Conservation (phyloP, 2,329 filamentous ascomycete species). For the Fusarium pseudocircinatum region DNA sequence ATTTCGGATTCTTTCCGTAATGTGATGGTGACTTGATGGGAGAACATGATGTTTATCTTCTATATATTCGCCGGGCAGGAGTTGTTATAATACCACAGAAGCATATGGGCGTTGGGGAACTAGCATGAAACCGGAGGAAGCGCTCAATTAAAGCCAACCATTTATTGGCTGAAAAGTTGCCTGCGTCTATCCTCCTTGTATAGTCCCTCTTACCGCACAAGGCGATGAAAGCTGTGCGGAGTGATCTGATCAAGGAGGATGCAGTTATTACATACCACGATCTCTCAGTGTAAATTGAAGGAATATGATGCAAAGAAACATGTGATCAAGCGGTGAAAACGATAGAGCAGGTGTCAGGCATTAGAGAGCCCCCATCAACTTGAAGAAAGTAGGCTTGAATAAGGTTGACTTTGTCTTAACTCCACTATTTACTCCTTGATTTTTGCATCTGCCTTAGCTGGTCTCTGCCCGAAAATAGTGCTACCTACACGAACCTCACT, state of each 20-base stretch:
- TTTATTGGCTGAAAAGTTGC: slow-evolving; percentile 34
- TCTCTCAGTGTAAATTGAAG: slow-evolving; percentile 36
- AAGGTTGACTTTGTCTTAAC: slow-evolving; percentile 1
- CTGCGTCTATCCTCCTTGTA: slow-evolving; percentile 14
- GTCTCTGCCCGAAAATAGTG: slow-evolving; percentile 89
- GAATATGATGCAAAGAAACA: neutral
- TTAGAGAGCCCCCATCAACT: neutral
- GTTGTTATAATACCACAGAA: slow-evolving; percentile 43
- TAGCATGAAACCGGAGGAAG: slow-evolving; percentile 40
- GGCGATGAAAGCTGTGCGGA: slow-evolving; percentile 19
- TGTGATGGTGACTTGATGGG: slow-evolving; percentile 59
- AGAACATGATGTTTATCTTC: slow-evolving; percentile 26
- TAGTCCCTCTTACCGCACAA: slow-evolving; percentile 18
- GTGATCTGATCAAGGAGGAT: slow-evolving; percentile 33
- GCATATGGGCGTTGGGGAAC: slow-evolving; percentile 48
- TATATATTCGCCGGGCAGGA: slow-evolving; percentile 40
- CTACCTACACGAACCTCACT: slow-evolving; percentile 91
- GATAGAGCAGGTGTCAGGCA: neutral
- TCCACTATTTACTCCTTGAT: slow-evolving; percentile 61
- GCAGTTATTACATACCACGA: slow-evolving; percentile 41
- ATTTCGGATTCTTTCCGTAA: slow-evolving; percentile 66
- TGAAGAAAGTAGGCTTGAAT: neutral
- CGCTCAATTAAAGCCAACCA: slow-evolving; percentile 33
- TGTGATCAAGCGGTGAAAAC: neutral
- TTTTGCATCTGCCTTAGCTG: slow-evolving; percentile 81